Conservation (phyloP, 768 basidiomycete genomes). For the Serendipita indica region DNA sequence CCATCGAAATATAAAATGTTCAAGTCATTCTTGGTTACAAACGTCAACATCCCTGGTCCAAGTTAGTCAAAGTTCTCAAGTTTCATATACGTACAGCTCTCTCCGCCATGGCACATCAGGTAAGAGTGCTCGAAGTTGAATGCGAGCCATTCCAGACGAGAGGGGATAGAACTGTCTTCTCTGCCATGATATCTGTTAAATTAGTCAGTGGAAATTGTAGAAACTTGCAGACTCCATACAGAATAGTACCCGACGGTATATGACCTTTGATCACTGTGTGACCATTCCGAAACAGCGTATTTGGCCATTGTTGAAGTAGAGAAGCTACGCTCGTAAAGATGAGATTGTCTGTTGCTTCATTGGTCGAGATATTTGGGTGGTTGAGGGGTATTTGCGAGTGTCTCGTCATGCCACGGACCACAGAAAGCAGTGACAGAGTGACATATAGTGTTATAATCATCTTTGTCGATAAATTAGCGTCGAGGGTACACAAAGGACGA, state of each 20-base stretch:
- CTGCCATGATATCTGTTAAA: constrained; percentile 23
- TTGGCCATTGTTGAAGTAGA: constrained; percentile 28
- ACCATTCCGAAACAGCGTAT: constrained; percentile 26
- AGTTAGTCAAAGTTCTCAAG: too few relatives aligned
- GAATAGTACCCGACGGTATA: constrained; percentile 24
- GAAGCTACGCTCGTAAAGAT: constrained; percentile 25
- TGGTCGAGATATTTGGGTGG: too few relatives aligned
- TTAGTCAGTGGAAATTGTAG: neutral
- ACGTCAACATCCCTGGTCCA: constrained; percentile 16
- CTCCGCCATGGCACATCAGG: constrained; percentile 23
- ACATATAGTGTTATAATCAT: too few relatives aligned
- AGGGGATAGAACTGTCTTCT: constrained; percentile 17
- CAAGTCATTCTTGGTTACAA: constrained; percentile 21
- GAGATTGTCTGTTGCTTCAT: constrained; percentile 22
- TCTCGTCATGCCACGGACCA: too few relatives aligned
- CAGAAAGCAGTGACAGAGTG: too few relatives aligned
- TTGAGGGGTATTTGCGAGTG: too few relatives aligned
- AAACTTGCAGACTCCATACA: too few relatives aligned
- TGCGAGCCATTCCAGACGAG: constrained; percentile 23
- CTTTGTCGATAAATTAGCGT: too few relatives aligned
- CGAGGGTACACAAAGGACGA: too few relatives aligned
- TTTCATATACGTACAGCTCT: constrained; percentile 15
- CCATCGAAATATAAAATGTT: constrained; percentile 41
- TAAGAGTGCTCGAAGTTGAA: constrained; percentile 27
- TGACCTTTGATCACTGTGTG: constrained; percentile 22